These are phyloP conservation scores for Geoglossum cookeanum DNA, from an alignment of 2,329 filamentous ascomycete genomes.

Conservation along the genomic window DNA sequence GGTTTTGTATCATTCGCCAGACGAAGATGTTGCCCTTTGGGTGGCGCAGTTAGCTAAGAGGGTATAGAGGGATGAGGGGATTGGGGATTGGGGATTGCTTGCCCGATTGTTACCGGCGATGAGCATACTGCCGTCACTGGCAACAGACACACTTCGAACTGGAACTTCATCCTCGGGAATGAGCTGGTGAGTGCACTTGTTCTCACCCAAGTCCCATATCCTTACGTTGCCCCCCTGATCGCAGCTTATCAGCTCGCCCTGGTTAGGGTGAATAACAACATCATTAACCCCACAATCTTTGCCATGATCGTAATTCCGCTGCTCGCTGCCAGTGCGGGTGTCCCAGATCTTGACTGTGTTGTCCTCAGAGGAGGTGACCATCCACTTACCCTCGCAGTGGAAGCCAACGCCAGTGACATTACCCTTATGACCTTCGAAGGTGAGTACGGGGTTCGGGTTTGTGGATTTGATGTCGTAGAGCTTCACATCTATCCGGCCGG, in stretches of 20 bases:
- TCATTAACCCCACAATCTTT: constrained; percentile 68
- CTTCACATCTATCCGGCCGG: constrained; percentile 72
- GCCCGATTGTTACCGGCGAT: constrained; percentile 87
- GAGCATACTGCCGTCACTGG: constrained; percentile 78
- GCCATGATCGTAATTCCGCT: constrained; percentile 78
- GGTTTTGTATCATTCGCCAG: constrained; percentile 76
- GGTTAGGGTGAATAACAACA: constrained; percentile 98
- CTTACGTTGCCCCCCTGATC: constrained; percentile 82
- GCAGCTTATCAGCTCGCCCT: constrained; percentile 93
- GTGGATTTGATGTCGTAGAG: constrained; percentile 97
- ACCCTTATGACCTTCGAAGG: constrained; percentile 86
- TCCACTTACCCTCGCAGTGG: constrained; percentile 98
- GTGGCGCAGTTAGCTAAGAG: background rate
- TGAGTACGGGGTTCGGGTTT: constrained; percentile 84
- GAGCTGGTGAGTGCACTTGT: constrained; percentile 88
- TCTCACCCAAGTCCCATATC: constrained; percentile 93
- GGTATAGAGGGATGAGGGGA: background rate
- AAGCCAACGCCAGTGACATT: constrained; percentile 96
- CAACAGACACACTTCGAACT: constrained; percentile 86
- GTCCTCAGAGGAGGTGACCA: constrained; percentile 95
- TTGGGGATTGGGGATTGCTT: constrained; percentile 16
- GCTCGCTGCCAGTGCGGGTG: constrained; percentile 64
- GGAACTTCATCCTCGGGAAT: constrained; percentile 92
- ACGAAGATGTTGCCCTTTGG: constrained; percentile 84
- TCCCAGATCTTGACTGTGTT: constrained; percentile 97